A percentile compares a stretch with the other conserved stretches of the same genome.
These are phyloP conservation scores for Glutinoglossum americanum DNA, from an alignment of 495 filamentous ascomycete genomes.

Conservation along the genomic window DNA sequence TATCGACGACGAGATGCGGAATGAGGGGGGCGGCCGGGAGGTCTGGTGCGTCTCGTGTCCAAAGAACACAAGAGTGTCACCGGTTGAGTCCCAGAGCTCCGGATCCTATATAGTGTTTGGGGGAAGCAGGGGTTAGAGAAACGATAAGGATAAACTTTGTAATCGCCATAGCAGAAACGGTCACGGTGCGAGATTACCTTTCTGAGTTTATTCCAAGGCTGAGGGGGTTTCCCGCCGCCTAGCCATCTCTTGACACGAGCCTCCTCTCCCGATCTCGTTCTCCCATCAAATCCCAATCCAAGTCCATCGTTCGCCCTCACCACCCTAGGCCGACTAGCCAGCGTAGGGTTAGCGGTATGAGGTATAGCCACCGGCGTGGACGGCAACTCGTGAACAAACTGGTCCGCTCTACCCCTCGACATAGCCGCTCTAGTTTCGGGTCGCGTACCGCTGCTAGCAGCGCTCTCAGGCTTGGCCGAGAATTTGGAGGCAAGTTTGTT, in stretches of 20 bases:
- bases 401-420: conserved; percentile 1
- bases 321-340: neutral
- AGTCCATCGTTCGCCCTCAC: neutral
- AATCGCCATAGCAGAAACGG: too few relatives aligned
- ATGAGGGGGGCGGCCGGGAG: conserved; percentile 28
- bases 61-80: conserved; percentile 39
- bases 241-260: conserved; percentile 26
- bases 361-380: neutral
- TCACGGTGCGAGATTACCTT: too few relatives aligned
- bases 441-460: conserved; percentile 3
- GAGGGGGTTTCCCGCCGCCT: conserved; percentile 23
- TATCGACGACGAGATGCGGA: conserved; percentile 32
- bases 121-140: too few relatives aligned
- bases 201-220: conserved; percentile 30
- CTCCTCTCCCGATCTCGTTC: neutral
- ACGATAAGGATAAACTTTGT: too few relatives aligned
- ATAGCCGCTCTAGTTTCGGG: conserved; percentile 19
- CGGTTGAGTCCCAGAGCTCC: conserved; percentile 39
- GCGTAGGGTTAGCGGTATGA: neutral
- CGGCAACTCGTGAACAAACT: neutral
- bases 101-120: conserved; percentile 22
- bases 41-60: conserved; percentile 14
- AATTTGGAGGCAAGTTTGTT: conserved; percentile 28
- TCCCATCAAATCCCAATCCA: neutral
- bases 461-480: neutral